phyloP scores from a whole-genome alignment of 2,329 filamentous ascomycete species.

The Paraphoma chrysanthemicola region DNA sequence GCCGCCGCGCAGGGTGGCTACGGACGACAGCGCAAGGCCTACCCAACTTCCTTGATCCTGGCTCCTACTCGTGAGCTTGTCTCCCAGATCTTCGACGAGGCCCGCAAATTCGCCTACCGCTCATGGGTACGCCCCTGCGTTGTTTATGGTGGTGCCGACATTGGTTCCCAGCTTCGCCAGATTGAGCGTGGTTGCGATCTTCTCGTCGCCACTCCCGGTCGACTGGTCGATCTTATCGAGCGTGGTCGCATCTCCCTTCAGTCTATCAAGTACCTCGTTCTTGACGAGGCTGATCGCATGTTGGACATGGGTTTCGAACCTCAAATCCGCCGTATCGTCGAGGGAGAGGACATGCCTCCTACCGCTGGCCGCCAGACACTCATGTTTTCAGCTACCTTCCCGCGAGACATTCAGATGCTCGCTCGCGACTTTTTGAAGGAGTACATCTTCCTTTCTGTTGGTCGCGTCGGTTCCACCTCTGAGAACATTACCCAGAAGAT shows the following conservation, averaged over 20 bases:
- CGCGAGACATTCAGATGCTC: conserved; percentile 98
- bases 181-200: conserved; percentile 98
- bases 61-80: conserved; percentile 98
- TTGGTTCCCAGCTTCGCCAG: conserved; percentile 95
- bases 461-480: conserved; percentile 98
- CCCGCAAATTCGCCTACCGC: conserved; percentile 97
- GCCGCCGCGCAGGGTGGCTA: conserved; percentile 68
- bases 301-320: conserved; percentile 99
- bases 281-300: conserved; percentile 99
- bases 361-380: conserved; percentile 90
- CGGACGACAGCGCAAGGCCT: conserved; percentile 95
- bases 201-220: conserved; percentile 93
- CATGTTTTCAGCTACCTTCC: conserved; percentile 99
- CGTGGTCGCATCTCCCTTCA: conserved; percentile 95
- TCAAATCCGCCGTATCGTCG: conserved; percentile 97
- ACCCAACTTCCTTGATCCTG: conserved; percentile 93
- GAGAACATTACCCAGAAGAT: conserved; percentile 99
- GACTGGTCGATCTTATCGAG: conserved; percentile 97
- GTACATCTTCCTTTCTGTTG: conserved; percentile 98
- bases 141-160: conserved; percentile 98
- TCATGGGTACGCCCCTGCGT: conserved; percentile 99
- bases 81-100: conserved; percentile 97
- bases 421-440: conserved; percentile 98
- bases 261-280: conserved; percentile 99
- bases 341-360: conserved; percentile 95